A percentile compares a stretch with the other conserved stretches of the same genome.
Conservation (phyloP, 495 filamentous ascomycete genomes). For the Penicillium desertorum region DNA sequence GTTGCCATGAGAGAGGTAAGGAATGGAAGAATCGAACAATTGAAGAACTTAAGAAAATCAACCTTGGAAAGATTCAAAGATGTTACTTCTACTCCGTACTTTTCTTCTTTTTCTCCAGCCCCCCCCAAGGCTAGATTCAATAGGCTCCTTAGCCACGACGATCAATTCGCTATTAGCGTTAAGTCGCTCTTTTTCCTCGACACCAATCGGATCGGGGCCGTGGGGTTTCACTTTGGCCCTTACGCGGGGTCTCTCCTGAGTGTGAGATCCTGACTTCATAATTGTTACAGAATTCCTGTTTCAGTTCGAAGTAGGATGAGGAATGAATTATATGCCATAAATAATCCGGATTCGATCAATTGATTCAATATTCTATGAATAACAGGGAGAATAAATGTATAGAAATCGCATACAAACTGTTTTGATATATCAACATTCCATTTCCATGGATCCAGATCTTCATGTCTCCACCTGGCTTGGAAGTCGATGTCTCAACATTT, state of each 20-base stretch:
- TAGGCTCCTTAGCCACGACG: slow-evolving; percentile 2
- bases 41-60: background rate
- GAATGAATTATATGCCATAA: too few relatives aligned
- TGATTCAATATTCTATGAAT: too few relatives aligned
- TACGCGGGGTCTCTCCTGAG: background rate
- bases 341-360: too few relatives aligned
- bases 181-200: slow-evolving; percentile 18
- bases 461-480: background rate
- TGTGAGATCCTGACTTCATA: too few relatives aligned
- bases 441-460: background rate
- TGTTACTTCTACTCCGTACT: background rate
- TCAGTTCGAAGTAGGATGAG: too few relatives aligned
- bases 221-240: slow-evolving; percentile 18
- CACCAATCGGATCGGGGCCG: slow-evolving; percentile 27
- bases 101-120: slow-evolving; percentile 9
- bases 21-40: slow-evolving; percentile 21
- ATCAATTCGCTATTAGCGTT: slow-evolving; percentile 7
- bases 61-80: background rate
- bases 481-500: background rate
- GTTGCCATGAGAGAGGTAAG: background rate
- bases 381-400: too few relatives aligned
- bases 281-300: too few relatives aligned
- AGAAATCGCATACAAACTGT: too few relatives aligned
- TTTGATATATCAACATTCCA: too few relatives aligned
- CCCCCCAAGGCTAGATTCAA: slow-evolving; percentile 8